Evolutionary conservation across 306 rosid species (phyloP).

Genomic region (Mimosa bimucronata): DNA sequence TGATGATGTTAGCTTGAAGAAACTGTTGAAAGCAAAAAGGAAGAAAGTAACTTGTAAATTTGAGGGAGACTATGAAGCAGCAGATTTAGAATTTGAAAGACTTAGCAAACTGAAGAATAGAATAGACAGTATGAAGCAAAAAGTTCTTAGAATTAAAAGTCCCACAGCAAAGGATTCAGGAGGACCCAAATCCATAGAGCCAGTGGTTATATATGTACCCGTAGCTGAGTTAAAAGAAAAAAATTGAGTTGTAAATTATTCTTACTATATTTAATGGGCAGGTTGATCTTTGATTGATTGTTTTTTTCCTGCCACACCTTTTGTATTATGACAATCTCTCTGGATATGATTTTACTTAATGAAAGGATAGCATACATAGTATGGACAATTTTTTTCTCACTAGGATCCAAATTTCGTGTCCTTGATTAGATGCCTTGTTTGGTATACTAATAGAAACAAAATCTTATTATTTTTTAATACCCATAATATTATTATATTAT

Average conservation of each 20-base stretch:
- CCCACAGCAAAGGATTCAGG: constrained; percentile 41
- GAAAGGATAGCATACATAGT: background rate
- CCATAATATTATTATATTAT: background rate
- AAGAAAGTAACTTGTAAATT: constrained; percentile 41
- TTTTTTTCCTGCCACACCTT: constrained; percentile 22
- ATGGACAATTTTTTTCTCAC: background rate
- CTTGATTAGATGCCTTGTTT: background rate
- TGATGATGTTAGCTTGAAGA: constrained; percentile 81
- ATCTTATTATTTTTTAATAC: background rate
- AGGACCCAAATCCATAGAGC: constrained; percentile 37
- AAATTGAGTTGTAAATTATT: constrained; percentile 41
- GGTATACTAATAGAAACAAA: too few relatives aligned
- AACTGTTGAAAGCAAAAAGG: constrained; percentile 59
- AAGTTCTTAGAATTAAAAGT: constrained; percentile 46
- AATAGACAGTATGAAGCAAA: constrained; percentile 57
- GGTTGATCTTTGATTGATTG: constrained; percentile 20
- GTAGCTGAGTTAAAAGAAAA: constrained; percentile 76
- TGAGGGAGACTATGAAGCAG: constrained; percentile 48
- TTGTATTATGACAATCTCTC: constrained; percentile 29
- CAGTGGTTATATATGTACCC: constrained; percentile 72
- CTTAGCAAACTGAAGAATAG: constrained; percentile 56
- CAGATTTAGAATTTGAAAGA: constrained; percentile 77
- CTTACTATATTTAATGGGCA: constrained; percentile 11
- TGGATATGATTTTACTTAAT: background rate
- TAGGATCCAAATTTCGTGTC: background rate